Conservation (phyloP, 2,329 filamentous ascomycete genomes). For the Paracorniculantispora psalliotae region DNA sequence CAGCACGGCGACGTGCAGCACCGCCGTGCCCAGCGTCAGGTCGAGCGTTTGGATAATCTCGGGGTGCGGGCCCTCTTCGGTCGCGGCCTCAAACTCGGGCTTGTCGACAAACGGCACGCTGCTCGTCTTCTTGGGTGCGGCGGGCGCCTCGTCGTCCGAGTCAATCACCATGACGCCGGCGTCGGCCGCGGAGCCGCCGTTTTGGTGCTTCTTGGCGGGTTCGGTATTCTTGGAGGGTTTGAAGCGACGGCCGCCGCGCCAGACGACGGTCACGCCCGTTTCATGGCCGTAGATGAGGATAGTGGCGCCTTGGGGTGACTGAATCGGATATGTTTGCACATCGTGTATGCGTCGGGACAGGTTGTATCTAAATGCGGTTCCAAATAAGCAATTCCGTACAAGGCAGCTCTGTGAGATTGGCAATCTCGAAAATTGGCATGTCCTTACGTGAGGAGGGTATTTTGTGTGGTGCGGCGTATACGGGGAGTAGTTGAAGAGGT, state of each 20-base stretch:
- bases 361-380: slow-evolving; percentile 46
- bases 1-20: slow-evolving; percentile 51
- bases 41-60: slow-evolving; percentile 57
- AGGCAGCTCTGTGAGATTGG: neutral
- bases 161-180: slow-evolving; percentile 59
- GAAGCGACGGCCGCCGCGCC: slow-evolving; percentile 59
- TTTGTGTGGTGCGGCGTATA: slow-evolving; percentile 44
- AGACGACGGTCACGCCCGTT: slow-evolving; percentile 55
- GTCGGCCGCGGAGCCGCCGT: slow-evolving; percentile 41
- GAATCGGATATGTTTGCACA: slow-evolving; percentile 56
- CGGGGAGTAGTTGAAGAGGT: slow-evolving; percentile 31
- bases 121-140: slow-evolving; percentile 28
- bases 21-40: slow-evolving; percentile 52
- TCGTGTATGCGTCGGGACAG: slow-evolving; percentile 53
- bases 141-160: slow-evolving; percentile 53
- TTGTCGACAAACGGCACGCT: slow-evolving; percentile 17
- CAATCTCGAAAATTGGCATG: neutral
- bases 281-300: slow-evolving; percentile 61
- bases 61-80: slow-evolving; percentile 48
- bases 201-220: slow-evolving; percentile 40
- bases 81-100: slow-evolving; percentile 44
- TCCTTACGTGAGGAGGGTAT: slow-evolving; percentile 44
- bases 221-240: slow-evolving; percentile 38
- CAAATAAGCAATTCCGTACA: neutral
- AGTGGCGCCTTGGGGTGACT: slow-evolving; percentile 58